Evolutionary conservation across 768 basidiomycete genomes (phyloP).

Genomic region (Amanita subjunquillea): DNA sequence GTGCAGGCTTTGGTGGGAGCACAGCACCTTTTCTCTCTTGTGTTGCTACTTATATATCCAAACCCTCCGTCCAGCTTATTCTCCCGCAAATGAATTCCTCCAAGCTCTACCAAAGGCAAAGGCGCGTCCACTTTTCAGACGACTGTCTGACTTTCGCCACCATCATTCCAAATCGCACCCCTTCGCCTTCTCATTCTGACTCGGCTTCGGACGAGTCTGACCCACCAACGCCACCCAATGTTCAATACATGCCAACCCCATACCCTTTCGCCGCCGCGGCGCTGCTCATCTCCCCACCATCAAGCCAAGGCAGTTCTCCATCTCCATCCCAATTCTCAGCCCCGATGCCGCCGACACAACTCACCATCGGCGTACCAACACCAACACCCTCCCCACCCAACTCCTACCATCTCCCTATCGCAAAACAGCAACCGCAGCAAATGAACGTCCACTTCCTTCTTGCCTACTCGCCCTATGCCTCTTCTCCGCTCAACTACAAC

Average conservation of each 20-base stretch:
- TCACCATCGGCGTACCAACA: not conserved
- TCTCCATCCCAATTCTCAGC: not conserved
- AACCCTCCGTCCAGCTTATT: conserved; percentile 6
- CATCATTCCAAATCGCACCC: conserved; percentile 18
- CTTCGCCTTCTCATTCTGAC: conserved; percentile 26
- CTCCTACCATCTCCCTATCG: not conserved
- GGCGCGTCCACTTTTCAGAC: conserved; percentile 30
- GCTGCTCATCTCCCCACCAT: conserved; percentile 12
- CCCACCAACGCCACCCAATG: conserved; percentile 26
- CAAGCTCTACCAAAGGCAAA: conserved; percentile 7
- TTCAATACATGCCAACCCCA: conserved; percentile 20
- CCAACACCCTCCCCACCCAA: not conserved
- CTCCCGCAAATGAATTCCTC: not conserved
- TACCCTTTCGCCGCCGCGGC: conserved; percentile 16
- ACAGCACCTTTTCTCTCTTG: conserved; percentile 3
- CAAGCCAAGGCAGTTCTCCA: not conserved
- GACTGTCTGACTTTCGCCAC: not conserved
- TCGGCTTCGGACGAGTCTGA: conserved; percentile 8
- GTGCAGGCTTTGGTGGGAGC: not conserved
- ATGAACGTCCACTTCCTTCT: conserved; percentile 34
- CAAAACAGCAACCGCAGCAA: not conserved
- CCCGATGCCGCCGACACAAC: not conserved
- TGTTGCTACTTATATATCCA: conserved; percentile 6
- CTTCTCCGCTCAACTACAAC: conserved; percentile 28
- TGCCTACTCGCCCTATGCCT: conserved; percentile 22